Evolutionary conservation across 1,284 basidiomycete species (phyloP).

Genomic region (Pterulicium gracile): DNA sequence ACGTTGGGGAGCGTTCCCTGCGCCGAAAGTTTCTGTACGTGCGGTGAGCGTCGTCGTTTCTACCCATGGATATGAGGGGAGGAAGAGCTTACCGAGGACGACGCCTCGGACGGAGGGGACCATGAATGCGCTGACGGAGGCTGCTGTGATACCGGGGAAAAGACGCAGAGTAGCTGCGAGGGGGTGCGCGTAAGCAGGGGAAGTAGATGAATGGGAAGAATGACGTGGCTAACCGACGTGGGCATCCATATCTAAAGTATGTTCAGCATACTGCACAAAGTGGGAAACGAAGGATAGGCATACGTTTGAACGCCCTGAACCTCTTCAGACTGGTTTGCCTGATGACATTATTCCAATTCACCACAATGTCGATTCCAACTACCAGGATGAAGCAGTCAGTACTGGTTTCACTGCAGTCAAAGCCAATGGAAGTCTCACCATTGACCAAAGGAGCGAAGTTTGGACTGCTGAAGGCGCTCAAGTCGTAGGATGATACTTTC

Average conservation of each 20-base stretch:
- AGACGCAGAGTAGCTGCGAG: constrained; percentile 66
- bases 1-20: constrained; percentile 77
- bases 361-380: constrained; percentile 85
- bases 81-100: constrained; percentile 36
- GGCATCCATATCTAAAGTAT: constrained; percentile 55
- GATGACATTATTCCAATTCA: constrained; percentile 80
- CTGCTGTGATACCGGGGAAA: constrained; percentile 77
- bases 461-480: constrained; percentile 80
- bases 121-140: constrained; percentile 65
- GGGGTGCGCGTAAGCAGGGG: constrained; percentile 1
- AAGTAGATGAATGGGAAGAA: neutral
- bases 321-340: constrained; percentile 65
- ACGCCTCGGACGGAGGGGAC: constrained; percentile 65
- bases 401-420: neutral
- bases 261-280: constrained; percentile 8
- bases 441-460: constrained; percentile 81
- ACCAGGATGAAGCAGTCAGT: constrained; percentile 1
- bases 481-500: constrained; percentile 78
- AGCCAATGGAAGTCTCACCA: constrained; percentile 32
- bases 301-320: constrained; percentile 76
- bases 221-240: constrained; percentile 50
- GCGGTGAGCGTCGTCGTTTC: no score
- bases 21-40: constrained; percentile 72
- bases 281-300: constrained; percentile 9
- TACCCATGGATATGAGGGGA: neutral